These are phyloP conservation scores for Scolecobasidium constrictum DNA, from an alignment of 2,329 filamentous ascomycete genomes.

Conservation along the genomic window DNA sequence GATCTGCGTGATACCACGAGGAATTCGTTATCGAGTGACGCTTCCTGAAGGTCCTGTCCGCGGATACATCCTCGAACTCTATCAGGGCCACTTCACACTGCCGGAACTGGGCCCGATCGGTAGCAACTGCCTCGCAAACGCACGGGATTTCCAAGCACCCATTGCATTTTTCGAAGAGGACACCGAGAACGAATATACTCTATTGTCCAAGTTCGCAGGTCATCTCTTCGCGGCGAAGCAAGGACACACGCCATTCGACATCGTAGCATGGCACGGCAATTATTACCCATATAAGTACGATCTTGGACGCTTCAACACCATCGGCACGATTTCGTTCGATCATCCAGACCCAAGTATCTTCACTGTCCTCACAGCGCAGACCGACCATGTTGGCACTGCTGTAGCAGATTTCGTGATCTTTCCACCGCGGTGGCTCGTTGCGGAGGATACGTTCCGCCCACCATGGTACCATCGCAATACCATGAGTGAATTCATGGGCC, in stretches of 20 bases:
- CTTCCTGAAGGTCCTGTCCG: slow-evolving; percentile 51
- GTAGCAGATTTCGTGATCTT: slow-evolving; percentile 57
- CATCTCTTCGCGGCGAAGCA: slow-evolving; percentile 55
- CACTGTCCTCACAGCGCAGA: slow-evolving; percentile 52
- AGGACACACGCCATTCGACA: slow-evolving; percentile 63
- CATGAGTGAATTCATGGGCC: slow-evolving; percentile 56
- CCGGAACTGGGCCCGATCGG: slow-evolving; percentile 66
- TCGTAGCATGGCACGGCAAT: slow-evolving; percentile 71
- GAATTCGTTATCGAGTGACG: slow-evolving; percentile 62
- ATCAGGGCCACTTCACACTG: slow-evolving; percentile 60
- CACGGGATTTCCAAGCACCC: slow-evolving; percentile 64
- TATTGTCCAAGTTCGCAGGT: slow-evolving; percentile 57
- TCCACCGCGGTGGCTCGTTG: slow-evolving; percentile 52
- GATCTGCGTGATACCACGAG: slow-evolving; percentile 65
- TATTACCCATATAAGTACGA: slow-evolving; percentile 80
- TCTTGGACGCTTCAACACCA: slow-evolving; percentile 63
- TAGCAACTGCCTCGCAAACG: slow-evolving; percentile 63
- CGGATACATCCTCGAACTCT: slow-evolving; percentile 67
- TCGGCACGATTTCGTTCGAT: slow-evolving; percentile 63
- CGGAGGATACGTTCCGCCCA: slow-evolving; percentile 48
- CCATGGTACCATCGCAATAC: slow-evolving; percentile 56
- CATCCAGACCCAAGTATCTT: slow-evolving; percentile 73
- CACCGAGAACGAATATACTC: slow-evolving; percentile 36
- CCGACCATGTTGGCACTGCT: slow-evolving; percentile 48
- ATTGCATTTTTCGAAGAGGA: slow-evolving; percentile 52